phyloP scores from a whole-genome alignment of 2,329 filamentous ascomycete genomes.

The Cordyceps militaris region DNA sequence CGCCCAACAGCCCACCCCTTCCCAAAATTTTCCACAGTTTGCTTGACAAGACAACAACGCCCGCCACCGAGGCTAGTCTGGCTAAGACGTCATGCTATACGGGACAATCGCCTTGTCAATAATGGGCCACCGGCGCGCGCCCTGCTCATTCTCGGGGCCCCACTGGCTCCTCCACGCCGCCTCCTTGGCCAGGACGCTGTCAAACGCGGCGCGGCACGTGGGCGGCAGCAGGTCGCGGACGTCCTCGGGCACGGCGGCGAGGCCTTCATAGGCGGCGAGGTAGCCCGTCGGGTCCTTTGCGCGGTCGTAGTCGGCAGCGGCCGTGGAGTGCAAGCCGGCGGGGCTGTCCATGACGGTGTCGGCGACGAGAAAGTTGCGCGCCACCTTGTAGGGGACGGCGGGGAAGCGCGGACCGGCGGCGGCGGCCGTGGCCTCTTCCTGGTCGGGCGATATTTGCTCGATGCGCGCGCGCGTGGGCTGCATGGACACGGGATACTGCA shows the following conservation, averaged over 20 bases:
- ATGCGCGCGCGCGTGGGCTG: constrained; percentile 84
- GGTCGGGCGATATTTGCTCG: constrained; percentile 56
- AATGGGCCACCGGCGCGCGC: constrained; percentile 43
- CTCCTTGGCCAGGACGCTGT: constrained; percentile 59
- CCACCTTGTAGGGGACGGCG: constrained; percentile 40
- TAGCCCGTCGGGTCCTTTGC: constrained; percentile 38
- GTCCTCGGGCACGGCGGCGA: constrained; percentile 58
- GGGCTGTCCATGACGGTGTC: constrained; percentile 49
- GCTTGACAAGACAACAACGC: background rate
- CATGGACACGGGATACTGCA: constrained; percentile 82
- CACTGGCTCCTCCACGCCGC: constrained; percentile 66
- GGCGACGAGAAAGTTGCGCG: constrained; percentile 50
- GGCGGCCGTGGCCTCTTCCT: constrained; percentile 23
- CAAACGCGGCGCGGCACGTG: constrained; percentile 66
- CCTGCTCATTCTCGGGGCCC: constrained; percentile 58
- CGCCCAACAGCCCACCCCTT: background rate
- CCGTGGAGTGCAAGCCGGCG: constrained; percentile 37
- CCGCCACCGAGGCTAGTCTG: background rate
- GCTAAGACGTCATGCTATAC: constrained; percentile 37
- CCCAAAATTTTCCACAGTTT: too few species aligned
- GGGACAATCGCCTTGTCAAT: constrained; percentile 61
- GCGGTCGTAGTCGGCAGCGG: constrained; percentile 37
- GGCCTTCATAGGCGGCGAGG: constrained; percentile 49
- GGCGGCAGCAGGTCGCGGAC: constrained; percentile 58
- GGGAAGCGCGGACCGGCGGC: constrained; percentile 35